Evolutionary conservation across 352 stramenopile genomes (phyloP).

Genomic region (Globisporangium perplexum): DNA sequence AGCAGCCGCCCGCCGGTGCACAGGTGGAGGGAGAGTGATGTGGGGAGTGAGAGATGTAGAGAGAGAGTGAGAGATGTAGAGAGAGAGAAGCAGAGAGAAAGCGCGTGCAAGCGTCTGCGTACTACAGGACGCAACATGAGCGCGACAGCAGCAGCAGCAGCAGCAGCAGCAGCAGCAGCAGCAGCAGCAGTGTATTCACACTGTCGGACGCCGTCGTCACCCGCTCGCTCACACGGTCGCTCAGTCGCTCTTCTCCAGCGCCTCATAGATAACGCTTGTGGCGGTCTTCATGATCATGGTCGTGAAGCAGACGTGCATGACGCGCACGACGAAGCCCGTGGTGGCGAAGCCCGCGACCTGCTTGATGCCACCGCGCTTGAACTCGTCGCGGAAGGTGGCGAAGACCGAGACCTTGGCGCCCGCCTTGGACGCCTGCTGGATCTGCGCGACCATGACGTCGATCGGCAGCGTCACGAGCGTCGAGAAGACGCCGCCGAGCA

Average conservation of each 20-base stretch:
- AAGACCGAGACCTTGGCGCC: conserved; percentile 72
- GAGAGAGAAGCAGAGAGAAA: no score
- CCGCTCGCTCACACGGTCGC: not conserved
- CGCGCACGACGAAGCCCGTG: conserved; percentile 67
- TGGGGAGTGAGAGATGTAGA: no score
- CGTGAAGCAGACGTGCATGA: conserved; percentile 82
- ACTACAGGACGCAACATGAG: no score
- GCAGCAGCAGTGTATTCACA: no score
- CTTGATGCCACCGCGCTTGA: conserved; percentile 71
- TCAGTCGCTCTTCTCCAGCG: conserved; percentile 33
- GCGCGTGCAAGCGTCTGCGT: no score
- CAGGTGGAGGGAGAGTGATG: no score
- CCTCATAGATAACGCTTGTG: conserved; percentile 80
- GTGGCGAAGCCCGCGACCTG: conserved; percentile 77
- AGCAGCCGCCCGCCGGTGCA: no score
- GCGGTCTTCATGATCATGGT: conserved; percentile 90
- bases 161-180: no score
- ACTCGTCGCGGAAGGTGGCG: conserved; percentile 71
- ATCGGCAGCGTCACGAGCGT: conserved; percentile 86
- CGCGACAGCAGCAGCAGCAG: not conserved
- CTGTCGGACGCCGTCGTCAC: no score
- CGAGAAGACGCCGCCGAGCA: conserved; percentile 79
- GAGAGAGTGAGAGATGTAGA: not conserved
- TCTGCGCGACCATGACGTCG: conserved; percentile 92
- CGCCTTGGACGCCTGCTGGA: conserved; percentile 89